Base-by-base conservation (phyloP, 495 filamentous ascomycete genomes). In the Friedmanniomyces endolithicus region DNA sequence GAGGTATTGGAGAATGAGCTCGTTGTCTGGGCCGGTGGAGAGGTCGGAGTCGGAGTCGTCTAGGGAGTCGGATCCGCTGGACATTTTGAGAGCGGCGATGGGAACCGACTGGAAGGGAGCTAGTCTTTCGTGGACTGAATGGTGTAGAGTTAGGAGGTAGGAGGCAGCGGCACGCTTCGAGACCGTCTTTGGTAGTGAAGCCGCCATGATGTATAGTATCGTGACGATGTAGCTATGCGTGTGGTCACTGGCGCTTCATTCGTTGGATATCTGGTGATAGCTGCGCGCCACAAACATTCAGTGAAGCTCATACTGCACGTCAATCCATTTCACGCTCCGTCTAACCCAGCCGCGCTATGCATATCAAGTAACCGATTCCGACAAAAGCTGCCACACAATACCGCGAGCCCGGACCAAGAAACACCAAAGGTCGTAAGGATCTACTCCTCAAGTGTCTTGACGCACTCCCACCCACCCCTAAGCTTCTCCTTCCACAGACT, bases 381-480 rank as follows among this genome's bases (percentile, higher is more conserved):
- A 6, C 3, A 9, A 22, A 23, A 16, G 44, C 17, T 48, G 4
- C 7, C 11, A 6, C 17, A 6, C 19, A 27, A 16, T 19, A 35
- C 20, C 25, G 34, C 47, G 23, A 19, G 3, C 47, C 4, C 2
- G 3, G 11, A 6, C 23, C 9, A 20, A 52, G 11, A 23, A 11
- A 12, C 25, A 41, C 40, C 29, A 11, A 11, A 8, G 2, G 8
- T 17, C 47, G 31, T n/a, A 11, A 8, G 8, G 47, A 31, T n/a
- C 56, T 75, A 96, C 74, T 98, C 92, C 70, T 95, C 90, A 67
- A 98, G 89, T 59, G 86, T 87, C 76, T 92, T 94, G 45, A 96
- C 88, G 63, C 83, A 87, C 74, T 97, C 90, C 92, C 92, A 98
- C 52, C 81, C 75, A 23, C 82, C 82, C 68, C 76, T 82, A 55